Conservation (phyloP, 805 yeast genomes). For the Candida wancherniae region DNA sequence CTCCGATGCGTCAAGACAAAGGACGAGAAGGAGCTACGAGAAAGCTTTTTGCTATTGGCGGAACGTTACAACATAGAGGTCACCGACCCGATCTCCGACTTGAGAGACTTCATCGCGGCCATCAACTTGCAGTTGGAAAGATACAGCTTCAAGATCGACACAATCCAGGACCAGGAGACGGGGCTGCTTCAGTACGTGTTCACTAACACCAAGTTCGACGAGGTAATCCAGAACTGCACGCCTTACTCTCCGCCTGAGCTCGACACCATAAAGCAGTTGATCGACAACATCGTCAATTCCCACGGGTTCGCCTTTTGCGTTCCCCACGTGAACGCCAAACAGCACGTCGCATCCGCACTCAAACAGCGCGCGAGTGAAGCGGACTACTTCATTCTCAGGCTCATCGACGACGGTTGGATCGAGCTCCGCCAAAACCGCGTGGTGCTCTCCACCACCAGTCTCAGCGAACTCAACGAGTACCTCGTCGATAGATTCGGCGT, state of each 20-base stretch:
- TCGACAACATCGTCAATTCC: conserved; percentile 43
- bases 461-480: conserved; percentile 45
- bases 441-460: conserved; percentile 35
- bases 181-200: conserved; percentile 32
- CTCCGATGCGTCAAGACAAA: conserved; percentile 10
- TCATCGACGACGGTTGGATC: conserved; percentile 54
- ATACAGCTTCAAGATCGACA: conserved; percentile 42
- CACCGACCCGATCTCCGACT: conserved; percentile 3
- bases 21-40: conserved; percentile 6
- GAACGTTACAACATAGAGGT: conserved; percentile 8
- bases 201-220: conserved; percentile 38
- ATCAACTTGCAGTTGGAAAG: conserved; percentile 30
- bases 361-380: conserved; percentile 34
- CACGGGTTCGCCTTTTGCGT: conserved; percentile 31
- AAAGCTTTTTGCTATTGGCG: conserved; percentile 6
- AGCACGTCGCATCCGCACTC: conserved; percentile 20
- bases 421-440: conserved; percentile 27
- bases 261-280: conserved; percentile 39
- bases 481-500: conserved; percentile 42
- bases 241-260: conserved; percentile 35
- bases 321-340: conserved; percentile 32
- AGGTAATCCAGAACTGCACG: conserved; percentile 37
- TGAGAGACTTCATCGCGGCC: conserved; percentile 18
- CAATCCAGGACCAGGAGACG: conserved; percentile 32
- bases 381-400: conserved; percentile 30